Base-by-base conservation (phyloP, 768 basidiomycete species). In the Gyrodon lividus region DNA sequence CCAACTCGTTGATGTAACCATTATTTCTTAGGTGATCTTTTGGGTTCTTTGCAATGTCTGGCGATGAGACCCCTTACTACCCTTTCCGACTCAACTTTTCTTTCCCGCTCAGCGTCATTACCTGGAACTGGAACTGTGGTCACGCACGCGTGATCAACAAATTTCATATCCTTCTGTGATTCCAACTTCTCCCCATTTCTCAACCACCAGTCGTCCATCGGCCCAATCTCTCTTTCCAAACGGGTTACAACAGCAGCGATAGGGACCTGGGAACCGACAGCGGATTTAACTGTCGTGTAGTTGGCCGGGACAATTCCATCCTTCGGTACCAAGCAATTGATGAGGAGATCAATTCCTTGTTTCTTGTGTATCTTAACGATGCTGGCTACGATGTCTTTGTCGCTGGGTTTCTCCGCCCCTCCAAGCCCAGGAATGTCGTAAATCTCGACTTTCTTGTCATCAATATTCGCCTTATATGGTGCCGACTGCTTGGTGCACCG, bases 211-310 rank as follows among this genome's bases (percentile, higher is more conserved):
- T 30, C 13, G 3, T 48, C 46, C 55, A 56, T 56, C n/a, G 34
- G 13, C 3, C 28, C 19, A 17, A 54, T 50, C 23, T 65, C 63
- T 42, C 66, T 56, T 52, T 70, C 68, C 44, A 67, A 48, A 10
- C 66, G 63, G 6, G 64, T 66, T 8, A 70, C 50, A 9, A 66
- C 61, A 4, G 63, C 40, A 16, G 64, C 67, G 22, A 67, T 59
- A 2, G 64, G 67, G 4, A 66, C 66, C 55, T 57, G 24, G 22
- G 7, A 8, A 26, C 26, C 22, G 41, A 17, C 48, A 35, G 37
- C 56, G 59, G 43, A 64, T 55, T 23, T 56, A 5, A 51, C 26
- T 33, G 39, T 22, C 9, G 33, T 50, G 39, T 46, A 55, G 16
- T 45, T 34, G 12, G 24, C 43, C 30, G 43, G 43, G 31, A 40